phyloP scores from a whole-genome alignment of 306 rosid species.

The Vicia sativa region DNA sequence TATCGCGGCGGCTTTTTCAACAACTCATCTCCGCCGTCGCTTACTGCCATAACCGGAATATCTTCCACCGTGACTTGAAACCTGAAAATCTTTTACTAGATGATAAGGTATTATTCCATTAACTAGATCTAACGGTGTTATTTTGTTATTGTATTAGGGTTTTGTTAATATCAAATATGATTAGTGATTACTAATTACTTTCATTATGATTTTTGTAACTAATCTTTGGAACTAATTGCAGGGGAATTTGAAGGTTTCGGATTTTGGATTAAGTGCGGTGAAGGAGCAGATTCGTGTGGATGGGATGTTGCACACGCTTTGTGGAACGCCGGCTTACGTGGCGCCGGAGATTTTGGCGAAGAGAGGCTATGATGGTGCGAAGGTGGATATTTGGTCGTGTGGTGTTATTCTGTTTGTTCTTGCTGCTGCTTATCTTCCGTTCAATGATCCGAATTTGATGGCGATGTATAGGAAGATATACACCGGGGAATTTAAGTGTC shows the following conservation, averaged over 20 bases:
- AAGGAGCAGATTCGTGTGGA: slow-evolving; percentile 58
- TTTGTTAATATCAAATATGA: background rate
- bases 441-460: slow-evolving; percentile 77
- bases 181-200: background rate
- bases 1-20: slow-evolving; percentile 53
- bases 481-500: slow-evolving; percentile 68
- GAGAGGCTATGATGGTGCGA: slow-evolving; percentile 78
- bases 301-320: slow-evolving; percentile 70
- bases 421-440: slow-evolving; percentile 72
- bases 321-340: slow-evolving; percentile 87
- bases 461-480: slow-evolving; percentile 71
- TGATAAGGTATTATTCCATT: slow-evolving; percentile 26
- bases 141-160: background rate
- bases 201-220: too few relatives aligned
- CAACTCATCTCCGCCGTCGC: slow-evolving; percentile 75
- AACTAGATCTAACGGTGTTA: background rate
- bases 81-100: slow-evolving; percentile 71
- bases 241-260: slow-evolving; percentile 58
- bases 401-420: slow-evolving; percentile 66
- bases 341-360: slow-evolving; percentile 79
- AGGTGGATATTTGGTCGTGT: slow-evolving; percentile 73
- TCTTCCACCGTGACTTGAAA: slow-evolving; percentile 75
- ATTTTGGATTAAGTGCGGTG: slow-evolving; percentile 74
- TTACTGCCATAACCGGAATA: slow-evolving; percentile 68
- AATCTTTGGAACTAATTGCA: background rate